Evolutionary conservation across 495 filamentous ascomycete species (phyloP).

Genomic region (Hypoxylon lienhwacheense): DNA sequence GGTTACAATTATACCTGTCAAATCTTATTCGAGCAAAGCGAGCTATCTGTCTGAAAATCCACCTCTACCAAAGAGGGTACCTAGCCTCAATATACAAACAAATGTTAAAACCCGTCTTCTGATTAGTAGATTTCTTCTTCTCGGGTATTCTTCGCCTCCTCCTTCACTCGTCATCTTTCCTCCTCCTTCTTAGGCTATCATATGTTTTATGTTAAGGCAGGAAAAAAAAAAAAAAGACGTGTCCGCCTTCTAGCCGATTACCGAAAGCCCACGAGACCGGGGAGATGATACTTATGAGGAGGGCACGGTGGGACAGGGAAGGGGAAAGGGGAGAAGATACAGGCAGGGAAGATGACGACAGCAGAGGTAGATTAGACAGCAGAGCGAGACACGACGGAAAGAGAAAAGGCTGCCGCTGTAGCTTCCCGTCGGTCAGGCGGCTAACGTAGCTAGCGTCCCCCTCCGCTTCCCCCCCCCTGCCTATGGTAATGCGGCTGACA

Average conservation of each 20-base stretch:
- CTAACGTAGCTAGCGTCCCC: too few relatives aligned
- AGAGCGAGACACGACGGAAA: not conserved
- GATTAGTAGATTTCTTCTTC: too few relatives aligned
- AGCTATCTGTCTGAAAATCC: too few relatives aligned
- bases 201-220: too few relatives aligned
- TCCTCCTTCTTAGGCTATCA: too few relatives aligned
- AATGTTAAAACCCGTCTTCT: too few relatives aligned
- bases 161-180: too few relatives aligned
- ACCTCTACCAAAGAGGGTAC: too few relatives aligned
- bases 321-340: too few relatives aligned
- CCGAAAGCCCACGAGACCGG: not conserved
- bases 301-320: too few relatives aligned
- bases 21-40: slow-evolving; percentile 4
- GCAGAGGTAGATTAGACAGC: not conserved
- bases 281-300: too few relatives aligned
- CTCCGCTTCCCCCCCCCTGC: not conserved
- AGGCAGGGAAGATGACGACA: not conserved
- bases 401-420: slow-evolving; percentile 3
- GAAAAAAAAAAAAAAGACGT: slow-evolving; percentile 16
- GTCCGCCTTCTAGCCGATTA: slow-evolving; percentile 10
- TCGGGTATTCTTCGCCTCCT: too few relatives aligned
- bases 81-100: slow-evolving; percentile 18
- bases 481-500: slow-evolving; percentile 34
- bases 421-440: slow-evolving; percentile 13
- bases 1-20: slow-evolving; percentile 23